Evolutionary conservation across 2,329 filamentous ascomycete species (phyloP), one percentile per base, ranked within the genome.

Genomic region (Fusarium tjaetaba): DNA sequence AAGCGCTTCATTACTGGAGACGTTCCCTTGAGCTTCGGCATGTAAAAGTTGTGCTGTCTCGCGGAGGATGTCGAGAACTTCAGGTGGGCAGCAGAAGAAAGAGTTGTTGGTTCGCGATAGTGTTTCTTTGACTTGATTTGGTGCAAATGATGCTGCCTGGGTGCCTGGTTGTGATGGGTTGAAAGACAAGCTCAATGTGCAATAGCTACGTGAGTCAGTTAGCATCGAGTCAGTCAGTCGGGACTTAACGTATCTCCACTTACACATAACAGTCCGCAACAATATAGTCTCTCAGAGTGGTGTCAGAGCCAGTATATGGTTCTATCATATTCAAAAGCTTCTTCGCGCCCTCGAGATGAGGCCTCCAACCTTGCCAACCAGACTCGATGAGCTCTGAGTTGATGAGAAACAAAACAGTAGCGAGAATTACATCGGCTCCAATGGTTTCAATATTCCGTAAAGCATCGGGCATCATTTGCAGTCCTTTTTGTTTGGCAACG

Each of bases 381-480:
- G 84, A 85, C 75, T 87, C 85, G 45, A 87, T 84, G 34, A 87
- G 80, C 73, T 88, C 84, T 22, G 87, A 80, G 65, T 87, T 86
- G 77, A 87, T 80, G 66, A 87, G 84, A 76, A 87, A 87, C 13
- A 87, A 78, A 8, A 85, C 83, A 4, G 85, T 83, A 10, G 85
- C 83, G 6, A 87, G 81, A 15, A 86, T 78, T 6, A 84, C 79
- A 48, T 85, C 83, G 20, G 79, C 80, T 58, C 80, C 81, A 4
- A 81, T 79, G 1, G 79, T 75, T 7, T 81, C 80, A 18, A 84
- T 77, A 28, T 82, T 74, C 42, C 81, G 79, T 7, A 87, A 65
- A 3, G 84, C 84, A 7, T 72, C 59, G 15, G 79, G 80, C 73
- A 87, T 83, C 32, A 85, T 78, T 7, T 77, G 76, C 16, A 86